Base-by-base conservation (phyloP, 768 basidiomycete species). In the Fomitopsis pulvina region DNA sequence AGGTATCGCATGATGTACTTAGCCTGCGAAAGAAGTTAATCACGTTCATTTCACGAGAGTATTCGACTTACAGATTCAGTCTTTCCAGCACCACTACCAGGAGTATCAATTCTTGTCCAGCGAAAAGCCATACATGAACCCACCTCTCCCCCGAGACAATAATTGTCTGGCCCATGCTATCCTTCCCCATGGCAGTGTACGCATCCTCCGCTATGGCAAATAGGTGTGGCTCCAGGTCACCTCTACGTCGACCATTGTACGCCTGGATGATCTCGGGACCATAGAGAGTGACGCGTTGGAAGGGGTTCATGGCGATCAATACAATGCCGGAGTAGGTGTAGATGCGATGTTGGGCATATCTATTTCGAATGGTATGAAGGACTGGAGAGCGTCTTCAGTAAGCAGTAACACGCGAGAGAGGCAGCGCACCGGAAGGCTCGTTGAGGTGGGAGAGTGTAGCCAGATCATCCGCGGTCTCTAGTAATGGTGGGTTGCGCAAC, bases 181-280 rank as follows among this genome's bases (percentile, higher is more conserved):
- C 86, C 65, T 86, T 85, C 54, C 90, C 80, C 96, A 98, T 98
- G 48, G 91, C 90, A 11, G 93, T 94, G 66, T 98, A 92, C 53
- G 96, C 96, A 73, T 98, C 96, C 68, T 99, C 96, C 9, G 96
- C 96, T 58, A 99, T 99, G 20, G 96, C 96, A 68, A 98, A 99
- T 55, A 99, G 67, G 72, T 99, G 96, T 2, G 96, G 96, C 62
- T 98, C 96, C 29, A 98, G 75, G 52, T 98, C 96, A 34, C 95
- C 95, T 66, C 93, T 85, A 62, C 81, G 81, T 46, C 92, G 74
- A 47, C 92, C 93, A 54, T 86, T 87, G 66, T 99, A 99, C 12
- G 93, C 92, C 68, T 98, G 94, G 18, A 99, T 95, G 63, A 96
- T 90, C 64, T 96, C 92, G 20, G 92, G 90, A 5, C 91, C 92